Conservation (phyloP, 768 basidiomycete species). For the Saitozyma podzolica region DNA sequence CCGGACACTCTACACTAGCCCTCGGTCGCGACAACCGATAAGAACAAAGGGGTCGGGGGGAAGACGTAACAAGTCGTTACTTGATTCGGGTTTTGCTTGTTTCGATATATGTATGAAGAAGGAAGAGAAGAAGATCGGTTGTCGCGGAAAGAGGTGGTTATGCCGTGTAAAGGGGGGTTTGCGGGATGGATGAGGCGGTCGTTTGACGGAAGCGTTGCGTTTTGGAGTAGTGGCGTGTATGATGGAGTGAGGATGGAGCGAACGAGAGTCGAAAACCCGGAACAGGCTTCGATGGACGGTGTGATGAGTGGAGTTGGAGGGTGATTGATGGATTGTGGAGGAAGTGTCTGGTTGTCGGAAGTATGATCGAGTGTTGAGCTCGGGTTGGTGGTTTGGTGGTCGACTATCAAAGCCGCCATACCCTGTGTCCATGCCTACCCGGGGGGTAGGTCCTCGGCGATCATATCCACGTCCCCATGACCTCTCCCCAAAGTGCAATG, state of each 20-base stretch:
- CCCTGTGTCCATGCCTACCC: conserved; percentile 47
- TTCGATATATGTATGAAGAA: not conserved
- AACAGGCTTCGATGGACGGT: not conserved
- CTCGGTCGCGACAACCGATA: not conserved
- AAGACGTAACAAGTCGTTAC: conserved; percentile 4
- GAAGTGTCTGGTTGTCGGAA: not conserved
- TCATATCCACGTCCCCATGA: conserved; percentile 1
- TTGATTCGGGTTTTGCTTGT: conserved; percentile 1
- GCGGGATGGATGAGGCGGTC: conserved; percentile 55
- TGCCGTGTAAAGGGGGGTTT: conserved; percentile 10
- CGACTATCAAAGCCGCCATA: conserved; percentile 41
- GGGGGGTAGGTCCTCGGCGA: conserved; percentile 35
- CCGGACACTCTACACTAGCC: conserved; percentile 7
- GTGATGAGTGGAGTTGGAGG: conserved; percentile 1
- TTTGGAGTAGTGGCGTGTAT: not conserved
- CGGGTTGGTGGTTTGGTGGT: conserved; percentile 10
- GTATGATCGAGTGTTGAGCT: not conserved
- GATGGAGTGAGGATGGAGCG: conserved; percentile 2
- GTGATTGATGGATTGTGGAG: not conserved
- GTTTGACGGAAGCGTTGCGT: conserved; percentile 1
- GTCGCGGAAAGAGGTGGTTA: no score
- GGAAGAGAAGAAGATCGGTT: no score
- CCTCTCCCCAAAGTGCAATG: conserved; percentile 9
- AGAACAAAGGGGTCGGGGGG: not conserved
- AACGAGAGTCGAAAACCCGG: not conserved